Evolutionary conservation across 176 grass and related monocot genomes (phyloP).

Genomic region (Oryza punctata): DNA sequence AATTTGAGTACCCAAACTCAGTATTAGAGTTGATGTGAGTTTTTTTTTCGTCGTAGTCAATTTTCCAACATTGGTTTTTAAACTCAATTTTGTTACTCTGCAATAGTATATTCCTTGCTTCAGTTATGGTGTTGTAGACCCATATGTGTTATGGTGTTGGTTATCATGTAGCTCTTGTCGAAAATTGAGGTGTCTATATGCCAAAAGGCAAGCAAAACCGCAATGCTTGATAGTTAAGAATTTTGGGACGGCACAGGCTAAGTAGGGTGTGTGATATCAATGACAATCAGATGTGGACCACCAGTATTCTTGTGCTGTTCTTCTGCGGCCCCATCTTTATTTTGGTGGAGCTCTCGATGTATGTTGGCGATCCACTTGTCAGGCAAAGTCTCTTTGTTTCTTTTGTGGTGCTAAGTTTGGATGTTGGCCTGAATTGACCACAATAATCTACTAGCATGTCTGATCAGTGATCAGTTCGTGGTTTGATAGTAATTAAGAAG

Average conservation of each 20-base stretch:
- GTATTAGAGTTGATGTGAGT: no score
- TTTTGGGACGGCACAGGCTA: slow-evolving; percentile 15
- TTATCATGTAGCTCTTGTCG: not conserved
- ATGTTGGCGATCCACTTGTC: slow-evolving; percentile 38
- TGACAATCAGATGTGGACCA: slow-evolving; percentile 42
- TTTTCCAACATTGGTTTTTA: no score
- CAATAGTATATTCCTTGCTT: slow-evolving; percentile 47
- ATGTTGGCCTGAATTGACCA: slow-evolving; percentile 32
- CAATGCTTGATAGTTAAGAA: slow-evolving; percentile 22
- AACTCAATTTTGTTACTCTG: not conserved
- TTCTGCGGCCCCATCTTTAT: slow-evolving; percentile 20
- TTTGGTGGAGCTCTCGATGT: slow-evolving; percentile 55
- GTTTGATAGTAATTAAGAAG: not conserved
- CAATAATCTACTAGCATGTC: slow-evolving; percentile 32
- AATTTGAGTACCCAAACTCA: no score
- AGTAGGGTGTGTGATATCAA: slow-evolving; percentile 22
- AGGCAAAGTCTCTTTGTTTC: slow-evolving; percentile 26
- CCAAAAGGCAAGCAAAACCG: not conserved
- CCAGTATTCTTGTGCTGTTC: slow-evolving; percentile 28
- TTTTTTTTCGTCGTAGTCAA: no score
- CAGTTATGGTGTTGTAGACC: slow-evolving; percentile 16
- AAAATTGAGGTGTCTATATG: slow-evolving; percentile 5
- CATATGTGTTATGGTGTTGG: not conserved
- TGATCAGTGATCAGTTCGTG: slow-evolving; percentile 7
- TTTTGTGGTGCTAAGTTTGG: slow-evolving; percentile 41